Conservation (phyloP, 805 yeast genomes). For the Candida tibetensis region DNA sequence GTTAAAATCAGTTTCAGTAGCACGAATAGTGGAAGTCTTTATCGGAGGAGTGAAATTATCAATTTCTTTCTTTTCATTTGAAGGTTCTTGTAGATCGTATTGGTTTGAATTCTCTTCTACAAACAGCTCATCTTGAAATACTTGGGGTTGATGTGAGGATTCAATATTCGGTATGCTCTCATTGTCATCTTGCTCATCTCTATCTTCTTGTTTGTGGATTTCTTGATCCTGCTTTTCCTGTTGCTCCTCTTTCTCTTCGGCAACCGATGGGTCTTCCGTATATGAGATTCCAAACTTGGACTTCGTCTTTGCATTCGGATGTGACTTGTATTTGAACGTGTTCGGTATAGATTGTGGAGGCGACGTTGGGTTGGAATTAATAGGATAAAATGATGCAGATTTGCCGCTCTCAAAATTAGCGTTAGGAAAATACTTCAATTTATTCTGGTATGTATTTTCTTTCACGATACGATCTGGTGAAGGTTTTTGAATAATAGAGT, state of each 20-base stretch:
- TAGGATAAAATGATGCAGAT: conserved; percentile 10
- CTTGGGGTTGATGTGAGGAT: no score
- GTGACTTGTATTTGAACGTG: conserved; percentile 44
- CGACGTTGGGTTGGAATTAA: conserved; percentile 7
- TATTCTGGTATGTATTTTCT: conserved; percentile 24
- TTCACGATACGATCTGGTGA: conserved; percentile 7
- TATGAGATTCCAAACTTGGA: conserved; percentile 6
- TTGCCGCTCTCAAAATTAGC: conserved; percentile 26
- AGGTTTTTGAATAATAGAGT: conserved; percentile 1
- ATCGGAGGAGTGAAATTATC: conserved; percentile 13
- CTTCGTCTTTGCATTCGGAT: conserved; percentile 44
- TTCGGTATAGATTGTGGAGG: conserved; percentile 36
- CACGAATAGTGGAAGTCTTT: conserved; percentile 25
- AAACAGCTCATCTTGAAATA: no score
- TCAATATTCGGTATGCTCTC: neutral
- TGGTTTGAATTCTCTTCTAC: neutral
- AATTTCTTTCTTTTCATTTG: conserved; percentile 1
- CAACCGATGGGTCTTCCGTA: neutral
- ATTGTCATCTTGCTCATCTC: neutral
- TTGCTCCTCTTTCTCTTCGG: neutral
- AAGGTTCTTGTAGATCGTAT: neutral
- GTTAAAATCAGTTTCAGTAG: conserved; percentile 7
- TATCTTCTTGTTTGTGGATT: neutral
- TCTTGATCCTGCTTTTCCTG: neutral
- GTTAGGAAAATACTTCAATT: conserved; percentile 34